Conservation (phyloP, 768 basidiomycete genomes). For the Basidioascus undulatus region DNA sequence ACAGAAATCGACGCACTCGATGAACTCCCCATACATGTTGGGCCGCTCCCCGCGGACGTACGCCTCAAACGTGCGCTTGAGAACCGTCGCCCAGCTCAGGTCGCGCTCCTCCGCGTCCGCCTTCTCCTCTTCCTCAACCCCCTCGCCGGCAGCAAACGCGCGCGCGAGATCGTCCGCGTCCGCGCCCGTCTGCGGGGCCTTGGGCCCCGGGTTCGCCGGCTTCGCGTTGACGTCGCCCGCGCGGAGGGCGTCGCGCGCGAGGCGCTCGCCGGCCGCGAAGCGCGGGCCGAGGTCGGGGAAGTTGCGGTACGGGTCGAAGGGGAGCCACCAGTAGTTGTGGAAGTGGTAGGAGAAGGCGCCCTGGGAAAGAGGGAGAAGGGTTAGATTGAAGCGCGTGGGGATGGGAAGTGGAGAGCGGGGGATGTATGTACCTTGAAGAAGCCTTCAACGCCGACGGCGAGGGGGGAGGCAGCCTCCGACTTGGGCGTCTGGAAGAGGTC, state of each 20-base stretch:
- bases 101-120: constrained; percentile 49
- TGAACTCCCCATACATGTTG: constrained; percentile 82
- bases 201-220: background rate
- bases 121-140: constrained; percentile 12
- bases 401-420: no score
- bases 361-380: no score
- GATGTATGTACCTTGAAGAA: no score
- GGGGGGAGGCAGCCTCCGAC: constrained; percentile 50
- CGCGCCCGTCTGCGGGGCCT: background rate
- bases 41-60: constrained; percentile 76
- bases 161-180: background rate
- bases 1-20: constrained; percentile 28
- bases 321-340: constrained; percentile 93
- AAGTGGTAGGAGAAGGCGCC: constrained; percentile 93
- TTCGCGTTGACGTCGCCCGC: constrained; percentile 1
- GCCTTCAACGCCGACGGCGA: constrained; percentile 71
- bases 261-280: constrained; percentile 50
- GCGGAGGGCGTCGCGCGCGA: constrained; percentile 24
- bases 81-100: constrained; percentile 71
- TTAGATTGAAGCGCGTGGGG: no score
- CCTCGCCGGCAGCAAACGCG: background rate
- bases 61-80: constrained; percentile 86
- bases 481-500: constrained; percentile 70
- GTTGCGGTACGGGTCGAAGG: constrained; percentile 78
- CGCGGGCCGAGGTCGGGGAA: constrained; percentile 76